Percentiles rank a stretch among this genome's conserved stretches.
These are phyloP conservation scores for Coemansia sp. DNA, from an alignment of 192 early-diverging fungal genomes.

Conservation along the genomic window DNA sequence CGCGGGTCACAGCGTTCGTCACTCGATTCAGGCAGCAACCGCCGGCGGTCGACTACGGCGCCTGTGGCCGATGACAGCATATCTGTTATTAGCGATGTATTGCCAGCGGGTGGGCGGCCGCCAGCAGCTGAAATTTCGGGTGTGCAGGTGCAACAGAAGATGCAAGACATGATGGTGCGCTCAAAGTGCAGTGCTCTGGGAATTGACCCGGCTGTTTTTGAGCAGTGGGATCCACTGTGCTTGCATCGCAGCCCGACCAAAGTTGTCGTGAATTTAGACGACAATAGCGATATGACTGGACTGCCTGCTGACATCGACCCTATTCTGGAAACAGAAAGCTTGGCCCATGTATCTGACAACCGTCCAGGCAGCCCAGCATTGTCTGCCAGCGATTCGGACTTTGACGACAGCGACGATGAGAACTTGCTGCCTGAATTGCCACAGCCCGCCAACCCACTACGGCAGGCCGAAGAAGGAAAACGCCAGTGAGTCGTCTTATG, in stretches of 20 bases:
- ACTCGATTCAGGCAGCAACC: conserved; percentile 2
- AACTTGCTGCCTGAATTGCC: not conserved
- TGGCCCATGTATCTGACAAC: not conserved
- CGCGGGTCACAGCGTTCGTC: conserved; percentile 4
- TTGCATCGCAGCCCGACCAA: conserved; percentile 19
- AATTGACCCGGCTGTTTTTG: conserved; percentile 26
- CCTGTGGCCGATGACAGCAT: not conserved
- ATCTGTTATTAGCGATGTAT: not conserved
- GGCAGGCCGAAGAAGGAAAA: not conserved
- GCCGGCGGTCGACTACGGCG: not conserved
- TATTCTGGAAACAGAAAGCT: not conserved
- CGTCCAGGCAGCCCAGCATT: not conserved
- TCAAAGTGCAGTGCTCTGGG: conserved; percentile 23
- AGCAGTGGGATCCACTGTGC: conserved; percentile 33
- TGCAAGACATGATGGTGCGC: conserved; percentile 27
- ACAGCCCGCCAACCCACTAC: not conserved
- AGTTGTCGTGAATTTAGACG: not conserved
- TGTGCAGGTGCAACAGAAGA: conserved; percentile 16
- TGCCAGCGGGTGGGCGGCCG: not conserved
- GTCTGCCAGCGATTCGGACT: conserved; percentile 29
- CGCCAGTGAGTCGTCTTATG: not conserved
- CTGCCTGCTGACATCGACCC: not conserved
- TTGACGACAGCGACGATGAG: not conserved
- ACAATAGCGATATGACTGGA: not conserved
- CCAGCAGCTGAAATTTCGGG: not conserved